phyloP scores from a whole-genome alignment of 805 yeast species.

The Candida quercuum region DNA sequence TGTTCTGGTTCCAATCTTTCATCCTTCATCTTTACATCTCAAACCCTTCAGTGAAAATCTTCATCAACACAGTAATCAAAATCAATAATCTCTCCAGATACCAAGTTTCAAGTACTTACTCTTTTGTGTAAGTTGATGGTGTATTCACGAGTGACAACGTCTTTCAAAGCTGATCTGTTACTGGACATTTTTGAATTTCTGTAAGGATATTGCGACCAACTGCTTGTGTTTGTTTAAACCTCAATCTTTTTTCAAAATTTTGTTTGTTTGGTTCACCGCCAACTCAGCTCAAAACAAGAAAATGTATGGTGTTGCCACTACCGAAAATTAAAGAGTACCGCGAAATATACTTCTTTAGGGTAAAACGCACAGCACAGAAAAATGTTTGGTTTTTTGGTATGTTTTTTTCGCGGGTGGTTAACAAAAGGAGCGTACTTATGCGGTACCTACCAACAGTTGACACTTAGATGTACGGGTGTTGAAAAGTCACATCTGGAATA shows the following conservation, averaged over 20 bases:
- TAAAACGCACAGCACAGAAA: not conserved
- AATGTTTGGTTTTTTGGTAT: not conserved
- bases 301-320: not conserved
- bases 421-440: no score
- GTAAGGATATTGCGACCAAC: no score
- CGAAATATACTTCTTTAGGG: not conserved
- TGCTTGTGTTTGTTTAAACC: no score
- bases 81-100: no score
- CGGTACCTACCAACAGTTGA: no score
- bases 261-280: slow-evolving; percentile 1
- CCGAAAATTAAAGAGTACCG: not conserved
- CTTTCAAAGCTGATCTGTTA: slow-evolving; percentile 79
- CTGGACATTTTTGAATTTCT: slow-evolving; percentile 40
- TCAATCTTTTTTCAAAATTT: slow-evolving; percentile 2
- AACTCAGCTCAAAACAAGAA: slow-evolving; percentile 1
- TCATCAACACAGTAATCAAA: no score
- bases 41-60: no score
- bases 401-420: not conserved
- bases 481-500: not conserved
- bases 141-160: slow-evolving; percentile 99
- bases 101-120: slow-evolving; percentile 73
- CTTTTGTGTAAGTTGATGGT: slow-evolving; percentile 99
- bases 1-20: no score
- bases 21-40: no score
- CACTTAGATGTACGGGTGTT: not conserved